These are phyloP conservation scores for Lasiodiplodia citricola DNA, from an alignment of 2,329 filamentous ascomycete species.

Conservation along the genomic window DNA sequence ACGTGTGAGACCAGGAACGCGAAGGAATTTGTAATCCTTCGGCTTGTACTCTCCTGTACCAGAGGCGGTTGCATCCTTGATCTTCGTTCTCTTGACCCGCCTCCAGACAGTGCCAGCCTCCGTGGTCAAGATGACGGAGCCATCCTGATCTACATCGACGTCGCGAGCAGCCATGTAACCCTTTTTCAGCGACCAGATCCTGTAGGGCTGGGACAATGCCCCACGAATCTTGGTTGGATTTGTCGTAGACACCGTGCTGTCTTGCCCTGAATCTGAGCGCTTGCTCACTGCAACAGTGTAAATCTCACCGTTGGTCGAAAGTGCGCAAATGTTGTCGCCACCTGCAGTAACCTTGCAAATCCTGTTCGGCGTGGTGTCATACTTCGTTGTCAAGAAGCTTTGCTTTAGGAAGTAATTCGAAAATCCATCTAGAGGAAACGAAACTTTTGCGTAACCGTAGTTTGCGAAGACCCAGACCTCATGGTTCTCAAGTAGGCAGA, in stretches of 20 bases:
- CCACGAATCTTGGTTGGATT: constrained; percentile 90
- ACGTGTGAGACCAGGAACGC: constrained; percentile 85
- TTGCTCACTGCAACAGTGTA: constrained; percentile 82
- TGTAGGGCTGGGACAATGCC: constrained; percentile 76
- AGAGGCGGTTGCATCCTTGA: constrained; percentile 67
- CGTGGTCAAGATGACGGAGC: constrained; percentile 92
- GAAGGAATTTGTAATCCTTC: constrained; percentile 95
- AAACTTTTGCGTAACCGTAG: constrained; percentile 91
- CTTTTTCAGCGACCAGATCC: constrained; percentile 89
- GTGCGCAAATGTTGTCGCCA: constrained; percentile 87
- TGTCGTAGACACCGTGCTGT: constrained; percentile 75
- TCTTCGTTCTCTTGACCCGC: constrained; percentile 79
- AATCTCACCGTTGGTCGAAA: constrained; percentile 83
- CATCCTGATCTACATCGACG: constrained; percentile 87
- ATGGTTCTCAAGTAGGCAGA: constrained; percentile 81
- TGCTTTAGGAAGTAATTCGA: constrained; percentile 71
- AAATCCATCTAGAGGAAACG: constrained; percentile 78
- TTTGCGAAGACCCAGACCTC: constrained; percentile 95
- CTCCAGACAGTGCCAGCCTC: constrained; percentile 92
- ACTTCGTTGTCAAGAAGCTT: constrained; percentile 68
- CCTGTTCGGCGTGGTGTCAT: constrained; percentile 68
- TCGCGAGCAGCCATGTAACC: constrained; percentile 83
- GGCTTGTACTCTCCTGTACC: constrained; percentile 63
- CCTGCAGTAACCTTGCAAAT: constrained; percentile 81
- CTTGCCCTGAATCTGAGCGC: constrained; percentile 64